Base-by-base conservation (phyloP, 306 rosid species). In the Begonia peltatifolia region DNA sequence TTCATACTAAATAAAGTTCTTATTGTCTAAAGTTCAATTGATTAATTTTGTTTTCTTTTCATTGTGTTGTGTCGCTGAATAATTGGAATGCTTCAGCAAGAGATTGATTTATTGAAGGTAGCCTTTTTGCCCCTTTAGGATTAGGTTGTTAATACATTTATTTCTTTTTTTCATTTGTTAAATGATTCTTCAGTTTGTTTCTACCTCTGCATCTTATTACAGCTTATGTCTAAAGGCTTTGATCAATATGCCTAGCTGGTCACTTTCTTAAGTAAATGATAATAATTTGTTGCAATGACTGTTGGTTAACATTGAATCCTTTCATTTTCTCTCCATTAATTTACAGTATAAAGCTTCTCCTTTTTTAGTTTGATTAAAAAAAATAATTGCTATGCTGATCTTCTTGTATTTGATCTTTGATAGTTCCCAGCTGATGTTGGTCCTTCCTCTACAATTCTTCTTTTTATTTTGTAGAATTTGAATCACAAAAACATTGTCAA, bases 401-500 rank as follows among this genome's bases (percentile, higher is more conserved):
- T n/a, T n/a, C n/a, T n/a, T n/a, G n/a, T n/a, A n/a, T n/a, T n/a
- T n/a, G n/a, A n/a, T n/a, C n/a, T n/a, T n/a, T n/a, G n/a, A n/a
- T n/a, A n/a, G n/a, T n/a, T n/a, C n/a, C n/a, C n/a, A n/a, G n/a
- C n/a, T n/a, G n/a, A n/a, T n/a, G n/a, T n/a, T n/a, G n/a, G n/a
- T n/a, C n/a, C n/a, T n/a, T n/a, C n/a, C n/a, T n/a, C n/a, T n/a
- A n/a, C 5, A 43, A 43, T 43, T 10, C 5, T 1, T 6, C 5
- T 2, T 12, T 53, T 52, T 57, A 7, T 67, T 71, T 71, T 81
- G 73, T 93, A 92, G 99, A 92, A 86, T 67, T 68, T 92, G 82
- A 92, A 92, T 57, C 99, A 86, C 84, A 92, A 92, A 74, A 92
- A 92, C 72, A 92, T 92, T 77, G 99, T 92, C 67, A 92, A 86